A percentile compares a stretch with the other conserved stretches of the same genome.
Conservation (phyloP, 768 basidiomycete species). For the Lentinula boryana region DNA sequence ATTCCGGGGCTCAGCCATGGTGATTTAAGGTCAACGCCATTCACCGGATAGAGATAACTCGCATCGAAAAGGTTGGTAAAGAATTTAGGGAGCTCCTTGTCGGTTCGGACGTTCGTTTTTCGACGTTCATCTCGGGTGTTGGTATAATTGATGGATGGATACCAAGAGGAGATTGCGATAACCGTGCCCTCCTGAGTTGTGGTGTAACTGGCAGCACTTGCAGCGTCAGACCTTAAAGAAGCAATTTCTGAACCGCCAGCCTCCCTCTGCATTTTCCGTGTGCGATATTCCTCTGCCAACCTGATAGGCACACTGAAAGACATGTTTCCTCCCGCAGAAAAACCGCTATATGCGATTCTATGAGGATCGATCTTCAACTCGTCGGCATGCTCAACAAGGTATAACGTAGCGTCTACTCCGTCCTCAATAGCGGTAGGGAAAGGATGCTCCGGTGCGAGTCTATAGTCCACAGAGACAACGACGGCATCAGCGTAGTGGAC, state of each 20-base stretch:
- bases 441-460: slow-evolving; percentile 26
- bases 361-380: slow-evolving; percentile 7
- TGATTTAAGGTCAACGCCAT: slow-evolving; percentile 1
- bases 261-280: background rate
- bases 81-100: slow-evolving; percentile 8
- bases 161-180: slow-evolving; percentile 1
- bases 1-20: slow-evolving; percentile 7
- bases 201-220: background rate
- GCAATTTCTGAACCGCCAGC: background rate
- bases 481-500: slow-evolving; percentile 10
- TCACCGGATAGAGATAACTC: slow-evolving; percentile 3
- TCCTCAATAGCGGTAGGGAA: slow-evolving; percentile 28
- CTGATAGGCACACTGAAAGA: slow-evolving; percentile 4
- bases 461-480: slow-evolving; percentile 25
- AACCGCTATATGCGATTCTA: slow-evolving; percentile 5
- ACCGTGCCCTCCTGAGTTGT: background rate
- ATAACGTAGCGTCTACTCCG: slow-evolving; percentile 14
- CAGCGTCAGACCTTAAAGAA: background rate
- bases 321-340: slow-evolving; percentile 7
- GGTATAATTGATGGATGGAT: slow-evolving; percentile 6
- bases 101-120: slow-evolving; percentile 3
- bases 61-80: slow-evolving; percentile 8
- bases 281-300: slow-evolving; percentile 5
- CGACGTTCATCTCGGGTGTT: slow-evolving; percentile 1
- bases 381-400: slow-evolving; percentile 3